Evolutionary conservation across 2,329 filamentous ascomycete genomes (phyloP).

Genomic region (Esteya vermicola): DNA sequence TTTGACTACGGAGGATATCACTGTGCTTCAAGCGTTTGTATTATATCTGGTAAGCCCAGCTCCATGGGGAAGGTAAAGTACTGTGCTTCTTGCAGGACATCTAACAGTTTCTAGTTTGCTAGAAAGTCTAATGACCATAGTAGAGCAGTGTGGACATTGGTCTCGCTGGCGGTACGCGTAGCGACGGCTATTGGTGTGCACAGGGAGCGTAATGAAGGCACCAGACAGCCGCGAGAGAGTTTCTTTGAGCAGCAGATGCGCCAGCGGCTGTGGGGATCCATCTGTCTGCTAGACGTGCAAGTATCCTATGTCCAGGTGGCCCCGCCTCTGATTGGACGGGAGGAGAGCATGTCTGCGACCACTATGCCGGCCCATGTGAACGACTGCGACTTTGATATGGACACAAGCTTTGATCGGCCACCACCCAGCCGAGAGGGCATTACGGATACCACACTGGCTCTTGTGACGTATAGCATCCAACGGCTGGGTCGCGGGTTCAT

Average conservation of each 20-base stretch:
- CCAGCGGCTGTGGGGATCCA: slow-evolving; percentile 12
- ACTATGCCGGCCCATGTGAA: slow-evolving; percentile 9
- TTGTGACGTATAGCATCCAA: slow-evolving; percentile 15
- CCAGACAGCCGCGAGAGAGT: not conserved
- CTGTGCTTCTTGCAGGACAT: no score
- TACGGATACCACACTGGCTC: slow-evolving; percentile 16
- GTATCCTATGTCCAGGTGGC: slow-evolving; percentile 8
- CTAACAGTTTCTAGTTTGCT: not conserved
- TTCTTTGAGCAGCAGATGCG: slow-evolving; percentile 13
- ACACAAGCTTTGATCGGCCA: slow-evolving; percentile 5
- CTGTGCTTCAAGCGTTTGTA: slow-evolving; percentile 17
- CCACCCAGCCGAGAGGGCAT: slow-evolving; percentile 11
- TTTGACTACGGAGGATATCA: slow-evolving; percentile 14
- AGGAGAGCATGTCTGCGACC: slow-evolving; percentile 4
- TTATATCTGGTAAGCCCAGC: slow-evolving; percentile 13
- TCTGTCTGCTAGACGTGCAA: slow-evolving; percentile 14
- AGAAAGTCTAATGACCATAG: slow-evolving; percentile 10
- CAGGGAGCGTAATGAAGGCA: not conserved
- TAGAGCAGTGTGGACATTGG: slow-evolving; percentile 16
- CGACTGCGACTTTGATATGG: slow-evolving; percentile 10
- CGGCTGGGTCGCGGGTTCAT: slow-evolving; percentile 11
- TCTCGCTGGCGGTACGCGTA: slow-evolving; percentile 16
- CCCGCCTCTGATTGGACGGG: slow-evolving; percentile 12
- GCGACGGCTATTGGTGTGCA: slow-evolving; percentile 12
- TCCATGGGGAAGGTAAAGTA: no score